A percentile compares a stretch with the other conserved stretches of the same genome.
These are phyloP conservation scores for Ustilaginoidea virens DNA, from an alignment of 2,329 filamentous ascomycete species.

Conservation along the genomic window DNA sequence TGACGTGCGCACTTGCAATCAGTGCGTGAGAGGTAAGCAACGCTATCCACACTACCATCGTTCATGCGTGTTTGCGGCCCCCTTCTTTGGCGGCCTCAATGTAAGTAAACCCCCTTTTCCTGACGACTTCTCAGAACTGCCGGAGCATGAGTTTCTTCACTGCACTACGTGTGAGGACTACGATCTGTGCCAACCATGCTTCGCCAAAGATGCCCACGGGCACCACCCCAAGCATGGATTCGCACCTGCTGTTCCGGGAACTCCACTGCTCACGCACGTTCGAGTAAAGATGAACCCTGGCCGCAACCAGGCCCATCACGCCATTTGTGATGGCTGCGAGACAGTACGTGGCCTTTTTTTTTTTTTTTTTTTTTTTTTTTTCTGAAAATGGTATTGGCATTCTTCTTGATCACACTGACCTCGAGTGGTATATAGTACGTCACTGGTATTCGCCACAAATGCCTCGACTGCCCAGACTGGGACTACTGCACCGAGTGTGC, in stretches of 20 bases:
- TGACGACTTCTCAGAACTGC: slow-evolving; percentile 35
- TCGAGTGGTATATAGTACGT: slow-evolving; percentile 38
- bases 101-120: too few species aligned
- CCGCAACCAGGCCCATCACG: slow-evolving; percentile 67
- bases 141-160: slow-evolving; percentile 69
- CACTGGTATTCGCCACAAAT: slow-evolving; percentile 85
- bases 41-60: too few species aligned
- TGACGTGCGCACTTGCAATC: slow-evolving; percentile 52
- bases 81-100: too few species aligned
- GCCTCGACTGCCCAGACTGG: slow-evolving; percentile 92
- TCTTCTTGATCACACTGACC: background rate
- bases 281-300: slow-evolving; percentile 59
- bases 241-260: slow-evolving; percentile 47
- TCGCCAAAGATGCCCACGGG: slow-evolving; percentile 61
- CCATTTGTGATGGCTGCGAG: slow-evolving; percentile 90
- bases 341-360: slow-evolving; percentile 19
- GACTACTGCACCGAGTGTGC: slow-evolving; percentile 79
- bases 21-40: slow-evolving; percentile 35
- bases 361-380: background rate
- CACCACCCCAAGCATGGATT: slow-evolving; percentile 86
- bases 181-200: slow-evolving; percentile 79
- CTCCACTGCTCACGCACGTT: slow-evolving; percentile 44
- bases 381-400: too few species aligned
- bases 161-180: slow-evolving; percentile 78
- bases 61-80: too few species aligned